Percentiles rank a stretch among this genome's conserved stretches.
These are phyloP conservation scores for Cladosporium austrohemisphaericum DNA, from an alignment of 2,329 filamentous ascomycete genomes.

Conservation along the genomic window DNA sequence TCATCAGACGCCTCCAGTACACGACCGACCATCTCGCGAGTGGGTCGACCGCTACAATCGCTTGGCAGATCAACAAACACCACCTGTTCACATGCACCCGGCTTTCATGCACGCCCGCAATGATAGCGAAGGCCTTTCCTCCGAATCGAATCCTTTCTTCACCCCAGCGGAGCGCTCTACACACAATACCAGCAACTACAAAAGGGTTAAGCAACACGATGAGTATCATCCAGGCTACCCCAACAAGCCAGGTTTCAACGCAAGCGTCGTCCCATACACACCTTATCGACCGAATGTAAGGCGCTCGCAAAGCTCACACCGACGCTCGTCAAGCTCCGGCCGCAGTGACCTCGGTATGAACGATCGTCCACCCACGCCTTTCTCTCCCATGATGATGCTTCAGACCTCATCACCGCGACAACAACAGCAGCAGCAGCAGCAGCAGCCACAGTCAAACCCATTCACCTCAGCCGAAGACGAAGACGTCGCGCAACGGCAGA, in stretches of 20 bases:
- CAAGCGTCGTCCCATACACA: not conserved
- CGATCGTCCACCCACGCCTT: slow-evolving; percentile 14
- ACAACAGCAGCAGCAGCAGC: not conserved
- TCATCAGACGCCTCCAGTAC: slow-evolving; percentile 1
- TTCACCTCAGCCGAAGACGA: slow-evolving; percentile 16
- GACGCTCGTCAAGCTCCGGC: slow-evolving; percentile 1
- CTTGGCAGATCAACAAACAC: slow-evolving; percentile 9
- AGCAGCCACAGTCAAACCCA: slow-evolving; percentile 1
- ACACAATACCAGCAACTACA: not conserved
- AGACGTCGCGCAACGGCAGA: not conserved
- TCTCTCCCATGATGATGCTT: slow-evolving; percentile 17
- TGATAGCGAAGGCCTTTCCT: not conserved
- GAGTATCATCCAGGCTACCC: slow-evolving; percentile 14
- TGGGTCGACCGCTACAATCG: slow-evolving; percentile 16
- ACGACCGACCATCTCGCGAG: slow-evolving; percentile 1
- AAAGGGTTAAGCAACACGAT: not conserved
- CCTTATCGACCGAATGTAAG: slow-evolving; percentile 1
- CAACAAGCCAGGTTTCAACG: not conserved
- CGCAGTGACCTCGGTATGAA: not conserved
- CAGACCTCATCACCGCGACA: not conserved
- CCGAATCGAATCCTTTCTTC: slow-evolving; percentile 13
- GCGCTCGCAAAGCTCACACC: slow-evolving; percentile 12
- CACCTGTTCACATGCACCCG: slow-evolving; percentile 13
- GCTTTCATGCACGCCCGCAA: slow-evolving; percentile 4
- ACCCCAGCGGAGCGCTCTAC: not conserved